Evolutionary conservation across 805 yeast species (phyloP).

Genomic region (Hanseniaspora nectarophila): DNA sequence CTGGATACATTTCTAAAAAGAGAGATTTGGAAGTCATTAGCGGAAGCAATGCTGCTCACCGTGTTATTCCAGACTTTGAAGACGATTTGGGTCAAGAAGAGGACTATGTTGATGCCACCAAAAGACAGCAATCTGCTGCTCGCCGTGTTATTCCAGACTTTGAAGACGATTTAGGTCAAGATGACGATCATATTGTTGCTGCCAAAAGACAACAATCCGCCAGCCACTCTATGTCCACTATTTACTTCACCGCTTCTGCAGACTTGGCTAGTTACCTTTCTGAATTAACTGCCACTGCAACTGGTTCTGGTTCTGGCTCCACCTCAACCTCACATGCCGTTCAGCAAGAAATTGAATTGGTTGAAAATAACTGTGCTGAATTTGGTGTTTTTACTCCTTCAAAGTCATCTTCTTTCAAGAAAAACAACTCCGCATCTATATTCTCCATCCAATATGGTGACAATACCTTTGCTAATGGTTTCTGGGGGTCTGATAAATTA

Average conservation of each 20-base stretch:
- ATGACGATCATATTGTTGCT: not conserved
- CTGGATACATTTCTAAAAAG: not conserved
- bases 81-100: not conserved
- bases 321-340: too few species aligned
- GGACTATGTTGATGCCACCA: not conserved
- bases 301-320: not conserved
- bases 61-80: not conserved
- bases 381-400: slow-evolving; percentile 23
- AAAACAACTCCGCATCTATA: slow-evolving; percentile 16
- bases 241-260: not conserved
- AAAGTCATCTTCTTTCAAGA: slow-evolving; percentile 20
- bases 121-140: not conserved
- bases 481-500: slow-evolving; percentile 50
- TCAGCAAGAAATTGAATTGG: slow-evolving; percentile 1
- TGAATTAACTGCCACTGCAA: too few species aligned
- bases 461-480: slow-evolving; percentile 35
- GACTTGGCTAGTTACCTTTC: not conserved
- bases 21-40: not conserved
- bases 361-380: slow-evolving; percentile 19
- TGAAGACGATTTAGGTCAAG: not conserved
- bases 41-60: not conserved
- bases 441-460: slow-evolving; percentile 36
- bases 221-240: not conserved
- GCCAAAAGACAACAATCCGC: not conserved
- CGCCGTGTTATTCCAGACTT: not conserved